A percentile compares a stretch with the other conserved stretches of the same genome.
Conservation (phyloP, 371 early-diverging fungal genomes). For the Mucor saturninus region DNA sequence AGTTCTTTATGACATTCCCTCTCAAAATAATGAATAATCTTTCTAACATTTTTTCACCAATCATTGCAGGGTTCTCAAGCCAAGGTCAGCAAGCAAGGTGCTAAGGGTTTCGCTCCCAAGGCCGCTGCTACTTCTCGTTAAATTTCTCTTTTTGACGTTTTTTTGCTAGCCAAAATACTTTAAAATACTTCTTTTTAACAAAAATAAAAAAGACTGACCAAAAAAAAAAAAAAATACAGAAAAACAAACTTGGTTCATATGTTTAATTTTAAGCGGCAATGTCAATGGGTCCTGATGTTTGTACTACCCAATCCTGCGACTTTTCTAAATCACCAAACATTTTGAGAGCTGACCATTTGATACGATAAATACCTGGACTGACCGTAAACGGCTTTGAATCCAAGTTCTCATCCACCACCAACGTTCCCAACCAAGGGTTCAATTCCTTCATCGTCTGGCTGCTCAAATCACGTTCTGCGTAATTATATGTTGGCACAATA, state of each 20-base stretch:
- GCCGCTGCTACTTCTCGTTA: constrained; percentile 90
- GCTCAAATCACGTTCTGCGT: constrained; percentile 10
- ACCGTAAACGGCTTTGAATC: constrained; percentile 5
- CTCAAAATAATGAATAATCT: neutral
- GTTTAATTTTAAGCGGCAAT: neutral
- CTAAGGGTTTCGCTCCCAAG: constrained; percentile 86
- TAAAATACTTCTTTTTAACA: constrained; percentile 6
- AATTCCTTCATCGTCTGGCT: neutral
- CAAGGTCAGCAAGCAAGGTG: constrained; percentile 88
- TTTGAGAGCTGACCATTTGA: constrained; percentile 15
- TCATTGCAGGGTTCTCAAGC: constrained; percentile 36
- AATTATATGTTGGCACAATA: constrained; percentile 7
- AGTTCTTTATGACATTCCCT: constrained; percentile 4
- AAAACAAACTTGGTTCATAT: neutral
- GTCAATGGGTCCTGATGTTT: constrained; percentile 9
- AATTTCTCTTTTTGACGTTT: constrained; percentile 25
- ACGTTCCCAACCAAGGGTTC: constrained; percentile 16
- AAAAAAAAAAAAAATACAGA: constrained; percentile 5
- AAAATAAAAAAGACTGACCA: constrained; percentile 9
- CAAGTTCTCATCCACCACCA: neutral
- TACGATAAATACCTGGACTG: constrained; percentile 7
- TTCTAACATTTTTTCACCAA: neutral
- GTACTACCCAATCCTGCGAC: constrained; percentile 13
- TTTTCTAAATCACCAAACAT: constrained; percentile 23
- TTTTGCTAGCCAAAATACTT: neutral